Percentiles rank a stretch among this genome's conserved stretches.
Conservation (phyloP, 495 filamentous ascomycete species). For the Hypoxylon subgilvum region DNA sequence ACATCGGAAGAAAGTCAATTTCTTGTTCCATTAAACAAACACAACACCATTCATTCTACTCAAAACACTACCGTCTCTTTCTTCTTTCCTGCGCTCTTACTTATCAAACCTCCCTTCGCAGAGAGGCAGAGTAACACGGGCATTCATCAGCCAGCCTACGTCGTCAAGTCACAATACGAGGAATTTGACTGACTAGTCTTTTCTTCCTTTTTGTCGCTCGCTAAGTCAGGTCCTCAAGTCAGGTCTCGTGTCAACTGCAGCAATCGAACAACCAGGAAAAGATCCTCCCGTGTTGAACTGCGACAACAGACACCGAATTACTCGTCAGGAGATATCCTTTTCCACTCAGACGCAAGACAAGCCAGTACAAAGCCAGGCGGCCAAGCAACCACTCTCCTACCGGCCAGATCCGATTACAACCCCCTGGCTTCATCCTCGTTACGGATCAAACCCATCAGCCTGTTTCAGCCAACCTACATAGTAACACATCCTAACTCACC, state of each 20-base stretch:
- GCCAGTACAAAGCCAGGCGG: neutral
- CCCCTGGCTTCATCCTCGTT: slow-evolving; percentile 36
- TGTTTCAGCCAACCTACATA: slow-evolving; percentile 56
- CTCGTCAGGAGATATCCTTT: slow-evolving; percentile 9
- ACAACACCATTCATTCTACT: neutral
- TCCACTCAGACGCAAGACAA: slow-evolving; percentile 2
- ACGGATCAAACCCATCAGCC: slow-evolving; percentile 47
- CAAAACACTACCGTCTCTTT: neutral
- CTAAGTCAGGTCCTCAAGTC: no score
- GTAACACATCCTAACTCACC: slow-evolving; percentile 20
- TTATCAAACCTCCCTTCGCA: no score
- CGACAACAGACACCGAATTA: slow-evolving; percentile 14
- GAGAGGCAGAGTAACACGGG: no score
- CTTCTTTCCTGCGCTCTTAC: no score
- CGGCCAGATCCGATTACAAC: slow-evolving; percentile 27
- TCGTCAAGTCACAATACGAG: slow-evolving; percentile 17
- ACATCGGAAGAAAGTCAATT: slow-evolving; percentile 25
- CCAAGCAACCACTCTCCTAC: slow-evolving; percentile 17
- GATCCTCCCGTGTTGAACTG: slow-evolving; percentile 8
- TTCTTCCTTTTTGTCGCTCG: slow-evolving; percentile 15
- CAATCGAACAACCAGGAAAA: slow-evolving; percentile 4
- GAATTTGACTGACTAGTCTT: slow-evolving; percentile 1
- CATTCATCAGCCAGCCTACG: no score
- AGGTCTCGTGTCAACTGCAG: neutral
- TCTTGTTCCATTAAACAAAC: slow-evolving; percentile 17